Evolutionary conservation across 306 rosid genomes (phyloP), one percentile per base, ranked within the genome.

Genomic region (Bauhinia variegata): DNA sequence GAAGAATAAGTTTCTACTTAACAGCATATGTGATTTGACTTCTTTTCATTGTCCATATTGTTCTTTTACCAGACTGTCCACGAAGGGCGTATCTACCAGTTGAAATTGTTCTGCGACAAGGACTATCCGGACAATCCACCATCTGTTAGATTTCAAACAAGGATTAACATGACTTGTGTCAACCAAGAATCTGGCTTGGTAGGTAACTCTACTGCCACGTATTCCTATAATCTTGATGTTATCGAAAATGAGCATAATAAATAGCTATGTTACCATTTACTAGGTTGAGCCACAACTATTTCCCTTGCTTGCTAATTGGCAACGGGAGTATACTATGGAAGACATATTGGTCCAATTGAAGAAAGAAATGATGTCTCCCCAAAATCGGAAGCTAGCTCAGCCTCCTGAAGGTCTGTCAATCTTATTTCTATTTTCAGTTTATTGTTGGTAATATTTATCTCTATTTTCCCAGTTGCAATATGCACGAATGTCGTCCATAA

Each of bases 241-340:
- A 9, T 57, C 76, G 81, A 67, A 67, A 54, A 33, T 67, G 52
- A 68, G 60, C 81, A 84, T n/a, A 36, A 79, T 64, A 19, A 48
- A 50, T 77, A 16, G 61, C 32, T 61, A 54, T 47, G 61, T 79
- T 55, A 71, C 28, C 28, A 23, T 23, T 23, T 23, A 23, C 56
- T 79, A 93, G 99, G 99, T 93, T 79, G 99, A 93, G 61, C 96
- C 99, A 14, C 53, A 79, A 70, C 81, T 88, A 37, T 88, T 93
- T 79, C 95, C 97, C 63, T 90, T 90, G 97, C 99, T 93, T 77
- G 68, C 95, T 70, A 89, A 86, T 75, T 93, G 99, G 99, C 88
- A 83, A 80, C 81, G 97, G 75, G 96, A 88, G 84, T 42, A 67
- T 78, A 90, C 95, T 41, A 86, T 93, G 99, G 99, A 93, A 82